Evolutionary conservation across 805 yeast species (phyloP).

Genomic region (Lipomyces yamanashiensis): DNA sequence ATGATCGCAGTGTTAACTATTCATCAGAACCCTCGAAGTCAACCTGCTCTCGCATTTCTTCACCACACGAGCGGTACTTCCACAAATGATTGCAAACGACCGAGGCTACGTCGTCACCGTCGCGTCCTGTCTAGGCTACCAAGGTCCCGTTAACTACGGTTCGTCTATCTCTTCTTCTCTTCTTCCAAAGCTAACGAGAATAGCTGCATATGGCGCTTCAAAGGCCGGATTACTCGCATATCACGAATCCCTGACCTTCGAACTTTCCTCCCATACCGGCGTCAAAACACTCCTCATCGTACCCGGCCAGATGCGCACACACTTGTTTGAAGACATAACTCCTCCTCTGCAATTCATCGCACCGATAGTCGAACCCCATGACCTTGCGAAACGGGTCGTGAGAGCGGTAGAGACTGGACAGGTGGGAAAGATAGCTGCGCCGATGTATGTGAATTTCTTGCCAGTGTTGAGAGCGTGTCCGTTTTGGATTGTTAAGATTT

Average conservation of each 20-base stretch:
- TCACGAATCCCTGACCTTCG: conserved; percentile 79
- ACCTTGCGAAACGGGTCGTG: conserved; percentile 65
- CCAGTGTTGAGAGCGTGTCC: conserved; percentile 76
- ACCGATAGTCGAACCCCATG: conserved; percentile 73
- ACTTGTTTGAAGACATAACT: conserved; percentile 70
- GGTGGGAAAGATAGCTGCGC: conserved; percentile 71
- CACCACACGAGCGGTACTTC: conserved; percentile 71
- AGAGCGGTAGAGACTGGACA: conserved; percentile 62
- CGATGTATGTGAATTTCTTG: conserved; percentile 74
- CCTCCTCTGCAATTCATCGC: conserved; percentile 81
- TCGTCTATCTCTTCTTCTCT: background rate
- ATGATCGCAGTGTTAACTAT: background rate
- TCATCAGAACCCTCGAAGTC: conserved; percentile 56
- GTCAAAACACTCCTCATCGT: conserved; percentile 77
- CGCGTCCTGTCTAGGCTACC: conserved; percentile 82
- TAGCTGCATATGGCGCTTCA: conserved; percentile 84
- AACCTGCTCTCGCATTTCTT: conserved; percentile 74
- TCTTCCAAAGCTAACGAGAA: background rate
- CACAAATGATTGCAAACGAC: conserved; percentile 63
- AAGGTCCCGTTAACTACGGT: conserved; percentile 77
- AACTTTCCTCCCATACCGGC: conserved; percentile 57
- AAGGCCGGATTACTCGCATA: conserved; percentile 84
- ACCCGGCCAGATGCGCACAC: conserved; percentile 82
- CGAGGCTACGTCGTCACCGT: conserved; percentile 81
- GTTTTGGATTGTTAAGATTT: conserved; percentile 64